These are phyloP conservation scores for Thielaviopsis musarum DNA, from an alignment of 2,329 filamentous ascomycete genomes.

Conservation along the genomic window DNA sequence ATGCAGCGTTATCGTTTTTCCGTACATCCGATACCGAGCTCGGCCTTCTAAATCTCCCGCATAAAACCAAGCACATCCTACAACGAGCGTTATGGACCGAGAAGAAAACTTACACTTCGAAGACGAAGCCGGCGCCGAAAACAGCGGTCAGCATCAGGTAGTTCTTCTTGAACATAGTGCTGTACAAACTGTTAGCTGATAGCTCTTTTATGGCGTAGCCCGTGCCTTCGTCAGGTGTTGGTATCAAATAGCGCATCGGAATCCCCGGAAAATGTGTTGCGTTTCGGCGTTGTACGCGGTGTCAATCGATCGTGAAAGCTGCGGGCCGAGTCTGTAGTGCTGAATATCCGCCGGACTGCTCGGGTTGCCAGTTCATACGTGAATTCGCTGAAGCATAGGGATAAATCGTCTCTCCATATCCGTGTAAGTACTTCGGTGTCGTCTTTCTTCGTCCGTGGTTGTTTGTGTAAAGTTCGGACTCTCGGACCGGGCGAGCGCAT, in stretches of 20 bases:
- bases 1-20: not conserved
- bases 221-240: not conserved
- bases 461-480: not conserved
- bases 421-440: too few species aligned
- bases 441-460: constrained; percentile 7
- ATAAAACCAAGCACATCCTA: too few species aligned
- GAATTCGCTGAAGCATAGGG: constrained; percentile 16
- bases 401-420: too few species aligned
- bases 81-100: not conserved
- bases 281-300: not conserved
- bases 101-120: constrained; percentile 68
- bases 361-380: not conserved
- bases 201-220: not conserved
- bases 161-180: constrained; percentile 74
- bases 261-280: not conserved
- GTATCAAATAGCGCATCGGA: not conserved
- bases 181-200: constrained; percentile 23
- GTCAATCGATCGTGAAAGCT: not conserved
- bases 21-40: not conserved
- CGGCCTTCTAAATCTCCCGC: too few species aligned
- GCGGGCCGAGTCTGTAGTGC: not conserved
- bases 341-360: not conserved
- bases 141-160: constrained; percentile 72
- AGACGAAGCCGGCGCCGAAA: constrained; percentile 74
- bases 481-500: not conserved